phyloP scores from a whole-genome alignment of 495 filamentous ascomycete genomes.

The Amphirosellinia nigrospora region DNA sequence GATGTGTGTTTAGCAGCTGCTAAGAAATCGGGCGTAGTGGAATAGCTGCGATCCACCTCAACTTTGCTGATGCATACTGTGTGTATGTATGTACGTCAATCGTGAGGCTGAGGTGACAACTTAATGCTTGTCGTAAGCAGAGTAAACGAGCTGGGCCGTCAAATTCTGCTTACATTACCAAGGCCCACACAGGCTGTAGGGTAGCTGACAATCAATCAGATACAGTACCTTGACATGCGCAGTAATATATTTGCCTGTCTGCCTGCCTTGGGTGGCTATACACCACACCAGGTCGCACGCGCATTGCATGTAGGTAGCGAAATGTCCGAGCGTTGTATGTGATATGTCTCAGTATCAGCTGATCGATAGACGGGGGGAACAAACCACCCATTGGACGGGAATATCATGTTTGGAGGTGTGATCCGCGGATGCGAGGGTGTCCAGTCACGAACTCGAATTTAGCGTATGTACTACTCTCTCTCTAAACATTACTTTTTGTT shows the following conservation, averaged over 20 bases:
- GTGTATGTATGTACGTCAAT: slow-evolving; percentile 18
- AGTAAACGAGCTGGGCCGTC: not conserved
- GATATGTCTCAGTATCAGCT: slow-evolving; percentile 3
- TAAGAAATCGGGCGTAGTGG: no score
- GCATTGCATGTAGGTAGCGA: slow-evolving; percentile 10
- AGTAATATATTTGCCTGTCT: not conserved
- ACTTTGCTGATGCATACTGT: not conserved
- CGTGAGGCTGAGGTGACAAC: slow-evolving; percentile 9
- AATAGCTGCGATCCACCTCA: no score
- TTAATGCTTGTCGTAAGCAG: not conserved
- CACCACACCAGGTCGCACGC: not conserved
- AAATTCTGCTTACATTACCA: slow-evolving; percentile 1
- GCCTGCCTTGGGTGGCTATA: not conserved
- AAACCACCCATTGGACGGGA: slow-evolving; percentile 5
- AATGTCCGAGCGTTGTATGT: slow-evolving; percentile 11
- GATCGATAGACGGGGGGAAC: not conserved
- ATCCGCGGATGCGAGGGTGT: slow-evolving; percentile 5
- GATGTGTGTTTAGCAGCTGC: no score
- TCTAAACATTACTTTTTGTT: no score
- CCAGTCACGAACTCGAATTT: not conserved
- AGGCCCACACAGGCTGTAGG: not conserved
- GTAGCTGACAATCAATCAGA: not conserved
- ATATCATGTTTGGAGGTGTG: slow-evolving; percentile 2
- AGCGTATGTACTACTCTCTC: no score
- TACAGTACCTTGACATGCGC: no score